These are phyloP conservation scores for Cercospora janseana DNA, from an alignment of 2,329 filamentous ascomycete genomes.

Conservation along the genomic window DNA sequence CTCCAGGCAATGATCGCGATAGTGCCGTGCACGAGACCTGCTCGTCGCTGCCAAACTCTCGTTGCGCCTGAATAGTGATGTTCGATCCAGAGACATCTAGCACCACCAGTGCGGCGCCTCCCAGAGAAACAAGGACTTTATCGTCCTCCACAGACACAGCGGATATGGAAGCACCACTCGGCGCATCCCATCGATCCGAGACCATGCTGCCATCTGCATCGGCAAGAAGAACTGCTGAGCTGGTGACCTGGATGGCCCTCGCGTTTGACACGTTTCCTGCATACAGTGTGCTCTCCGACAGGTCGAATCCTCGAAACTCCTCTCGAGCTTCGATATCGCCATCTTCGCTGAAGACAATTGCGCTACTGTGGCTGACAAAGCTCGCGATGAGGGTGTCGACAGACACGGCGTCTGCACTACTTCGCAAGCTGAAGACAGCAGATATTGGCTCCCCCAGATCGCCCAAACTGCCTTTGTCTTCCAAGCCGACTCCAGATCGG, in stretches of 20 bases:
- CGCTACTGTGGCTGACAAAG: conserved; percentile 76
- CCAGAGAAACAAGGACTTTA: conserved; percentile 69
- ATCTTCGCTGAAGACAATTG: conserved; percentile 71
- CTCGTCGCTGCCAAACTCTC: conserved; percentile 63
- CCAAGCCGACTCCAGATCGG: conserved; percentile 86
- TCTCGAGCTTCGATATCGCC: conserved; percentile 85
- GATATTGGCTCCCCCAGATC: conserved; percentile 57
- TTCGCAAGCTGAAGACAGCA: conserved; percentile 56
- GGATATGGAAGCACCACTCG: conserved; percentile 61
- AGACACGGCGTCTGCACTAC: conserved; percentile 66
- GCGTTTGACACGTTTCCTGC: conserved; percentile 61
- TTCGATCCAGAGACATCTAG: conserved; percentile 60
- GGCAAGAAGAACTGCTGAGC: conserved; percentile 59
- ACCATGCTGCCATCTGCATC: conserved; percentile 56
- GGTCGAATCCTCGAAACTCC: conserved; percentile 66
- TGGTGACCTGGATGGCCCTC: conserved; percentile 73
- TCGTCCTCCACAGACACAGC: conserved; percentile 71
- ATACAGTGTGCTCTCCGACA: conserved; percentile 71
- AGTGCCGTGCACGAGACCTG: conserved; percentile 85
- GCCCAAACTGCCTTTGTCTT: conserved; percentile 64
- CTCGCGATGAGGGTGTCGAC: conserved; percentile 75
- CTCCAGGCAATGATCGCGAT: conserved; percentile 58
- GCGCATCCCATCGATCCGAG: conserved; percentile 59
- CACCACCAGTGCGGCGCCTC: conserved; percentile 69
- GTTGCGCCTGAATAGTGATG: conserved; percentile 58